These are phyloP conservation scores for Daldinia loculata DNA, from an alignment of 495 filamentous ascomycete genomes.

Conservation along the genomic window DNA sequence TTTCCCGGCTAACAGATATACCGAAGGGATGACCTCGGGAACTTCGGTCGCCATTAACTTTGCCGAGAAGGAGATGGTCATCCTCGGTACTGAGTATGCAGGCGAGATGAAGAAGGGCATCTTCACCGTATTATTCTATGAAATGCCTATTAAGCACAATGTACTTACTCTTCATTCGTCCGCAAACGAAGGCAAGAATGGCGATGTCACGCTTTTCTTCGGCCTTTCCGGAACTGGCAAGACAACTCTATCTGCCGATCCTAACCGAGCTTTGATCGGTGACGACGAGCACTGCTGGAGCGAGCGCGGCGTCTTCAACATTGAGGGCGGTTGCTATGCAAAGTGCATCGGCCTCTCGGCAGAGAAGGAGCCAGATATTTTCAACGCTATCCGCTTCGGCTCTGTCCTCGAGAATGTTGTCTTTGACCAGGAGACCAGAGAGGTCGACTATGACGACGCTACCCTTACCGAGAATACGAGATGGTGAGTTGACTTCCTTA, in stretches of 20 bases:
- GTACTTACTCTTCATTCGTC: slow-evolving; percentile 97
- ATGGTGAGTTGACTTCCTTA: slow-evolving; percentile 57
- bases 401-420: slow-evolving; percentile 98
- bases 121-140: slow-evolving; percentile 99
- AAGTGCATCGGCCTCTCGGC: slow-evolving; percentile 98
- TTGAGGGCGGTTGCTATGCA: slow-evolving; percentile 99
- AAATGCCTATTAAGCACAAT: slow-evolving; percentile 99
- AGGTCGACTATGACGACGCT: slow-evolving; percentile 92
- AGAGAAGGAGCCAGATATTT: slow-evolving; percentile 99
- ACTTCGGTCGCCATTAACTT: slow-evolving; percentile 85
- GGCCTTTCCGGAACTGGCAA: slow-evolving; percentile 98
- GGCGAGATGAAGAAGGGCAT: slow-evolving; percentile 99
- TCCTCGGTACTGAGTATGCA: slow-evolving; percentile 98
- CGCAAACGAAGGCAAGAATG: slow-evolving; percentile 85
- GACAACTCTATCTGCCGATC: slow-evolving; percentile 96
- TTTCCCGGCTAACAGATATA: slow-evolving; percentile 98
- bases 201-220: slow-evolving; percentile 98
- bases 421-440: slow-evolving; percentile 88
- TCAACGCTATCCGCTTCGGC: slow-evolving; percentile 93
- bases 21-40: slow-evolving; percentile 96
- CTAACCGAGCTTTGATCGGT: slow-evolving; percentile 94
- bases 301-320: slow-evolving; percentile 97
- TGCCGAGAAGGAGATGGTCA: slow-evolving; percentile 87
- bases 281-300: slow-evolving; percentile 99
- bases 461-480: slow-evolving; percentile 98